Percentiles rank a stretch among this genome's conserved stretches.
Evolutionary conservation across 2,329 filamentous ascomycete genomes (phyloP).

Genomic region (Aspergillus niger): DNA sequence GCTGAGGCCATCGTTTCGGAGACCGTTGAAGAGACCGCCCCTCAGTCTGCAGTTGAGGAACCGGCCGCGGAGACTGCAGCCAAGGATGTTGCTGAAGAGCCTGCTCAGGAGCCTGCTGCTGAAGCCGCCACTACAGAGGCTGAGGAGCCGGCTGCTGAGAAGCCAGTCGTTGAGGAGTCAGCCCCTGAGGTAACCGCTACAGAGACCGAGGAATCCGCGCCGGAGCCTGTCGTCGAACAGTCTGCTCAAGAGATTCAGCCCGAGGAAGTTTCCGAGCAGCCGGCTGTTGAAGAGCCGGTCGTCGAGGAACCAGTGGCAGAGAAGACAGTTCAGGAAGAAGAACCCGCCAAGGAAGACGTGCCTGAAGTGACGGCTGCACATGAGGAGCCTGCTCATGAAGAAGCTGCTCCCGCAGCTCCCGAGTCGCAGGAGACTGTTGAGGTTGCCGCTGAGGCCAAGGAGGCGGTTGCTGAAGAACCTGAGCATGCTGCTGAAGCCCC

Average conservation of each 20-base stretch:
- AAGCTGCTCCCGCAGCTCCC: background rate
- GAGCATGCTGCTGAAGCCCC: background rate
- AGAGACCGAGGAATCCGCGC: slow-evolving; percentile 5
- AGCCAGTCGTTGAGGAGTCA: too few relatives aligned
- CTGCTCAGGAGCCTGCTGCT: too few relatives aligned
- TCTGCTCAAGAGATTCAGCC: background rate
- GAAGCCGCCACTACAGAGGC: background rate
- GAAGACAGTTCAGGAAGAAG: background rate
- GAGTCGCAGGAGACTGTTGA: background rate
- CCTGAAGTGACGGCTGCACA: background rate
- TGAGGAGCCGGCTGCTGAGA: too few relatives aligned
- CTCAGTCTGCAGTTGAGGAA: background rate
- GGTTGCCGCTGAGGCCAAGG: background rate
- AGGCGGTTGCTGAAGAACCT: slow-evolving; percentile 6
- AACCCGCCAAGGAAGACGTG: background rate
- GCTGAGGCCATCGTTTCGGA: background rate
- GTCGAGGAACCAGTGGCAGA: background rate
- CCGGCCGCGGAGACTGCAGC: background rate
- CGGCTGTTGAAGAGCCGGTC: too few relatives aligned
- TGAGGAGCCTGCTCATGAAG: slow-evolving; percentile 3
- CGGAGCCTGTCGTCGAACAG: background rate
- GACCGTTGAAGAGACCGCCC: slow-evolving; percentile 8
- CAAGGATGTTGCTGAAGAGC: background rate
- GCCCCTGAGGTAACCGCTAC: too few relatives aligned
- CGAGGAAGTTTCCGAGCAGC: background rate